Percentiles rank a stretch among this genome's conserved stretches.
These are phyloP conservation scores for Ascochyta fabae DNA, from an alignment of 2,329 filamentous ascomycete species.

Conservation along the genomic window DNA sequence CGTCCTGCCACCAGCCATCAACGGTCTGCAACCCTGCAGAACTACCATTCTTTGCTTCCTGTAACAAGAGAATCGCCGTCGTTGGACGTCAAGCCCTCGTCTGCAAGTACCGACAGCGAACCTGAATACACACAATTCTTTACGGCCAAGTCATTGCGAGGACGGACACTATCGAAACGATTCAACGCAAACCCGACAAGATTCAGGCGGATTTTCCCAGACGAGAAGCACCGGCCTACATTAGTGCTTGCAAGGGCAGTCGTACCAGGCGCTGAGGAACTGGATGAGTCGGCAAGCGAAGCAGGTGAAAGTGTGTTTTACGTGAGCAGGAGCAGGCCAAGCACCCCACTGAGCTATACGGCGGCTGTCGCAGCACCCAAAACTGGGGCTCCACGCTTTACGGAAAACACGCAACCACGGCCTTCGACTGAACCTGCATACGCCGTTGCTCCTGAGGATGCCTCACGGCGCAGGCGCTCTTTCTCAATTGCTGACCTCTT, in stretches of 20 bases:
- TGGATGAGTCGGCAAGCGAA: conserved; percentile 47
- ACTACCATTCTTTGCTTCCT: conserved; percentile 50
- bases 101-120: conserved; percentile 34
- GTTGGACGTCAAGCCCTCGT: conserved; percentile 25
- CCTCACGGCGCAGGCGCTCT: conserved; percentile 52
- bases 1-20: conserved; percentile 82
- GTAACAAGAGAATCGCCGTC: conserved; percentile 35
- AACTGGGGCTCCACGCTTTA: conserved; percentile 21
- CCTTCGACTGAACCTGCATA: conserved; percentile 25
- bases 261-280: conserved; percentile 38
- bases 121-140: conserved; percentile 49
- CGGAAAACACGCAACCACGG: conserved; percentile 12
- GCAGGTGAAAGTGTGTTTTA: conserved; percentile 50
- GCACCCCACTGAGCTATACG: conserved; percentile 46
- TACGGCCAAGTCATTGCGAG: conserved; percentile 43
- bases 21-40: conserved; percentile 72
- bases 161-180: conserved; percentile 49
- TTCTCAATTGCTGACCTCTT: conserved; percentile 59
- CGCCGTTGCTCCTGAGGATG: conserved; percentile 30
- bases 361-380: conserved; percentile 35
- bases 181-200: conserved; percentile 48
- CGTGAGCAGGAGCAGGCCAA: conserved; percentile 43
- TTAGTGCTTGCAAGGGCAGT: conserved; percentile 56
- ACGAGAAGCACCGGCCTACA: conserved; percentile 54
- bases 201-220: conserved; percentile 55